Conservation (phyloP, 371 early-diverging fungal species). For the Mortierella sp. region DNA sequence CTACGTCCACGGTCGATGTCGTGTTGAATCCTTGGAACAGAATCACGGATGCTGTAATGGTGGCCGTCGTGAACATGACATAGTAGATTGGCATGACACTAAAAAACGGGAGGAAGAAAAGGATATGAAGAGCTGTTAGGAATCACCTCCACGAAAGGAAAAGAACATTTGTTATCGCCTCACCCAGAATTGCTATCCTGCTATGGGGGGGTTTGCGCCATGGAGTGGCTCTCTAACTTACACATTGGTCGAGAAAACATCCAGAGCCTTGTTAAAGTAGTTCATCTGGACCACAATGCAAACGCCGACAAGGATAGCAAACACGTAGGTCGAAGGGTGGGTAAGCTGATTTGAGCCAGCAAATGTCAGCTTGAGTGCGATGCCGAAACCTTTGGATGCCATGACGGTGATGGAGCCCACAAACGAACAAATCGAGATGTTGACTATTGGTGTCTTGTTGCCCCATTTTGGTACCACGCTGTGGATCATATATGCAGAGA, state of each 20-base stretch:
- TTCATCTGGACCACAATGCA: slow-evolving; percentile 94
- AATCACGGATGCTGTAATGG: slow-evolving; percentile 87
- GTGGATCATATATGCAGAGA: slow-evolving; percentile 80
- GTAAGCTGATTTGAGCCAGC: too few species aligned
- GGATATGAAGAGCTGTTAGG: too few species aligned
- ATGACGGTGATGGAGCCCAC: slow-evolving; percentile 92
- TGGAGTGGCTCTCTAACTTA: too few species aligned
- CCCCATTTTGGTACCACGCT: slow-evolving; percentile 83
- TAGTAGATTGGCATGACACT: slow-evolving; percentile 94
- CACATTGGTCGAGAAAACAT: slow-evolving; percentile 88
- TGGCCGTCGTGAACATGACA: slow-evolving; percentile 93
- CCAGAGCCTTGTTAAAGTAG: slow-evolving; percentile 96
- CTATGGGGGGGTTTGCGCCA: too few species aligned
- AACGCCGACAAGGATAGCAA: slow-evolving; percentile 79
- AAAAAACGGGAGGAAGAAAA: slow-evolving; percentile 3
- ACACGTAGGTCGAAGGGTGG: slow-evolving; percentile 86
- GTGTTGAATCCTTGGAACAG: slow-evolving; percentile 89
- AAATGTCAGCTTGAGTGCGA: slow-evolving; percentile 91
- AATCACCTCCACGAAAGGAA: too few species aligned
- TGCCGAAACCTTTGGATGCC: slow-evolving; percentile 91
- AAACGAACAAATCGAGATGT: slow-evolving; percentile 89
- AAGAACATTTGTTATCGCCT: too few species aligned
- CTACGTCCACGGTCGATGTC: slow-evolving; percentile 76
- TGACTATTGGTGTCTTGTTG: slow-evolving; percentile 81
- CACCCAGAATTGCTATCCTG: too few species aligned